These are phyloP conservation scores for Pseudophaeomoniella oleicola DNA, from an alignment of 2,329 filamentous ascomycete species.

Conservation along the genomic window DNA sequence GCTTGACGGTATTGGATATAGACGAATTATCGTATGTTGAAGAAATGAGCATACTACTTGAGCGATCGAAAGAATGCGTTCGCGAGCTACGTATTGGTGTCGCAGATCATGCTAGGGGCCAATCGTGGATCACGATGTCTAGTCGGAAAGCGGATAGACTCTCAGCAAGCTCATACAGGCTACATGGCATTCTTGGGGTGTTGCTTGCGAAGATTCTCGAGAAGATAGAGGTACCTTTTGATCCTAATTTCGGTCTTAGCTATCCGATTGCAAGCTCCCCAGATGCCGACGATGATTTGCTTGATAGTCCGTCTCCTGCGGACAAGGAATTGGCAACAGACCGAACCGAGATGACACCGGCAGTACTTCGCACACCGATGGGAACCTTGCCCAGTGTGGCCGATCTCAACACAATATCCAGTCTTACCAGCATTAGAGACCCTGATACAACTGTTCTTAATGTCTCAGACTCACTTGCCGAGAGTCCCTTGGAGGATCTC, in stretches of 20 bases:
- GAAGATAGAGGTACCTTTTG: background rate
- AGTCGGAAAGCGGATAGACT: slow-evolving; percentile 8
- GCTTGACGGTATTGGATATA: slow-evolving; percentile 63
- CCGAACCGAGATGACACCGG: too few relatives aligned
- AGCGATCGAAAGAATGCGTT: slow-evolving; percentile 50
- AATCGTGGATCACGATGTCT: slow-evolving; percentile 13
- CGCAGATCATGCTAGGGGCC: slow-evolving; percentile 36
- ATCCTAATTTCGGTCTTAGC: slow-evolving; percentile 8
- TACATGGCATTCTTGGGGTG: slow-evolving; percentile 48
- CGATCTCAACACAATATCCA: background rate
- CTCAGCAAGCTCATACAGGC: slow-evolving; percentile 1
- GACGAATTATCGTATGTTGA: slow-evolving; percentile 73
- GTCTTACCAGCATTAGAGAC: too few relatives aligned
- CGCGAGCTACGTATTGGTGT: slow-evolving; percentile 63
- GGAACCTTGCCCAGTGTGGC: background rate
- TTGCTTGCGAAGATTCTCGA: slow-evolving; percentile 27
- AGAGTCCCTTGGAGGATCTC: too few relatives aligned
- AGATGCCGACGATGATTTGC: background rate
- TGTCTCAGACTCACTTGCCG: too few relatives aligned
- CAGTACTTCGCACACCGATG: background rate
- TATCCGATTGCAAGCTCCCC: slow-evolving; percentile 13
- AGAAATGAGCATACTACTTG: slow-evolving; percentile 65
- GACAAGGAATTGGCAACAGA: too few relatives aligned
- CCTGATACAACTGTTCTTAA: too few relatives aligned
- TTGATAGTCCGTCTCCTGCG: background rate